Percentiles rank a stretch among this genome's conserved stretches.
Conservation (phyloP, 805 yeast species). For the Helenozyma baotianmanensis region DNA sequence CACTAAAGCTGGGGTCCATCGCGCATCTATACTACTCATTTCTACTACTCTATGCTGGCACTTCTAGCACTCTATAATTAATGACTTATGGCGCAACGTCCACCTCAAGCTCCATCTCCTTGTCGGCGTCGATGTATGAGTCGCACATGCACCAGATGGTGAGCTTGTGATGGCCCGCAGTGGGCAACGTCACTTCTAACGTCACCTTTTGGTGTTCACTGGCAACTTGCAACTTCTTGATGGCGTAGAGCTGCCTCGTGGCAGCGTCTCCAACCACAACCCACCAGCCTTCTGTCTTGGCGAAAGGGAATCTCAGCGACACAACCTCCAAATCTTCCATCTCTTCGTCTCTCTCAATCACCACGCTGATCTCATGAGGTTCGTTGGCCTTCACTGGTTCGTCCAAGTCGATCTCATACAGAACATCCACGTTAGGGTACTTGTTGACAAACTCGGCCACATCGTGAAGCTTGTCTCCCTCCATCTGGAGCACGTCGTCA, state of each 20-base stretch:
- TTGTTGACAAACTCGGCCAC: constrained; percentile 88
- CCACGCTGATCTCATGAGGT: constrained; percentile 43
- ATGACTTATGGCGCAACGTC: too few species aligned
- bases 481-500: constrained; percentile 54
- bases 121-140: constrained; percentile 89
- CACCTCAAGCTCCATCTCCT: constrained; percentile 59
- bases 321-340: constrained; percentile 60
- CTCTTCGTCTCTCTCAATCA: constrained; percentile 70
- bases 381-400: constrained; percentile 45
- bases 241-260: constrained; percentile 61
- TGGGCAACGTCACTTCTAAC: constrained; percentile 55
- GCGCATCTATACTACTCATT: too few species aligned
- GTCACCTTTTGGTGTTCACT: constrained; percentile 49
- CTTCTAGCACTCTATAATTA: too few species aligned
- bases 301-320: constrained; percentile 54
- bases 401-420: constrained; percentile 44
- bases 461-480: constrained; percentile 43
- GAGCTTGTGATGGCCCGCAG: constrained; percentile 56
- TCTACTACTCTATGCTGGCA: too few species aligned
- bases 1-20: too few species aligned
- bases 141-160: constrained; percentile 87
- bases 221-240: constrained; percentile 56
- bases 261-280: constrained; percentile 68
- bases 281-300: constrained; percentile 81
- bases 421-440: constrained; percentile 79